Conservation (phyloP, 129 eudicot genomes). For the Dittrichia graveolens region DNA sequence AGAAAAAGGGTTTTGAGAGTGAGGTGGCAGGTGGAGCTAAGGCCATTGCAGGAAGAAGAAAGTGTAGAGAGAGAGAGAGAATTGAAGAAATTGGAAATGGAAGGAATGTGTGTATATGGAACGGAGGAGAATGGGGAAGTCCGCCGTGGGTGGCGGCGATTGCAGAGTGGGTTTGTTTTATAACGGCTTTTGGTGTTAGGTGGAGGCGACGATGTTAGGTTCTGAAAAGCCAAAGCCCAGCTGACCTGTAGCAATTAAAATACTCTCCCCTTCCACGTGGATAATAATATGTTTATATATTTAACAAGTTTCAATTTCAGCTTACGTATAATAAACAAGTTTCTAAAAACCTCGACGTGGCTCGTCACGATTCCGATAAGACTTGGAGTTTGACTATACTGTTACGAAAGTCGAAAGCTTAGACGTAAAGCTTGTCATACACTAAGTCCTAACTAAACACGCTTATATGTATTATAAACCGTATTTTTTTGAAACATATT, state of each 20-base stretch:
- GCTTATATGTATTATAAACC: too few species aligned
- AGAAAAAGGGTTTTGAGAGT: slow-evolving; percentile 52
- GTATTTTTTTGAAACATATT: too few species aligned
- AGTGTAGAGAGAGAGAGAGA: slow-evolving; percentile 2
- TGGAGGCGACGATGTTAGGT: slow-evolving; percentile 26
- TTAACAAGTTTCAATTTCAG: too few species aligned
- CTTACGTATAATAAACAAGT: too few species aligned
- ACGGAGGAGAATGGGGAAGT: slow-evolving; percentile 29
- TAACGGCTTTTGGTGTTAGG: slow-evolving; percentile 36
- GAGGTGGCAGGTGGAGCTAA: slow-evolving; percentile 44
- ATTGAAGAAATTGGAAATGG: background rate
- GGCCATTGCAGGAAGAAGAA: slow-evolving; percentile 45
- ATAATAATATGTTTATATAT: too few species aligned
- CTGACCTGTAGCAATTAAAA: background rate
- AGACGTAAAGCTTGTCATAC: too few species aligned
- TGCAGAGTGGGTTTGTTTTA: slow-evolving; percentile 16
- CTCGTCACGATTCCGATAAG: too few species aligned
- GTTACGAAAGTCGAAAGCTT: too few species aligned
- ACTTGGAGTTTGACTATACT: too few species aligned
- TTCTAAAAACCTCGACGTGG: too few species aligned
- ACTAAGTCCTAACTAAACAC: too few species aligned
- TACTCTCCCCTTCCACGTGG: too few species aligned
- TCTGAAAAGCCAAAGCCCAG: slow-evolving; percentile 33
- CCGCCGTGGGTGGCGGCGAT: slow-evolving; percentile 41
- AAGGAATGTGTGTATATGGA: slow-evolving; percentile 12